Conservation (phyloP, 805 yeast species). For the Lipomyces chichibuensis region DNA sequence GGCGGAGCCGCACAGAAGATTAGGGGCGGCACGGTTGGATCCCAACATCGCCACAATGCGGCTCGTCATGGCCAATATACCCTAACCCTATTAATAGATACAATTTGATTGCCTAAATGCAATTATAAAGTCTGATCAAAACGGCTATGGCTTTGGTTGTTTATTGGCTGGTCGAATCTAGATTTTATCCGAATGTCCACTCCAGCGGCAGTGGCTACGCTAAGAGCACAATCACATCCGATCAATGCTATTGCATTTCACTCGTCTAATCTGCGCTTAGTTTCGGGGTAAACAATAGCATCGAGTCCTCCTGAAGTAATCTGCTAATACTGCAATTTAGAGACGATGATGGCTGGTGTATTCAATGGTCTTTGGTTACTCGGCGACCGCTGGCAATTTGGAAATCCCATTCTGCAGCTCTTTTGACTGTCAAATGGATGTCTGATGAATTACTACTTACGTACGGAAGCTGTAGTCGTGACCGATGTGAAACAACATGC, state of each 20-base stretch:
- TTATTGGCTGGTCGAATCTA: background rate
- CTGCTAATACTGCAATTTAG: slow-evolving; percentile 8
- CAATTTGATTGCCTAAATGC: no score
- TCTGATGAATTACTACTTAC: slow-evolving; percentile 46
- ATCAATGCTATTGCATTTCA: slow-evolving; percentile 23
- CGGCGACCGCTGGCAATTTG: slow-evolving; percentile 61
- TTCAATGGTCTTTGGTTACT: slow-evolving; percentile 65
- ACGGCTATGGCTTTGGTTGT: background rate
- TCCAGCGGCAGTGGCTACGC: slow-evolving; percentile 28
- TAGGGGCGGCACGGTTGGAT: background rate
- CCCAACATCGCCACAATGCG: background rate
- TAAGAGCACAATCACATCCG: slow-evolving; percentile 21
- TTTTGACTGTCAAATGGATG: slow-evolving; percentile 55
- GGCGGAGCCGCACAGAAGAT: slow-evolving; percentile 16
- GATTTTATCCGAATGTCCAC: slow-evolving; percentile 1
- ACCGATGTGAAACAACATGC: slow-evolving; percentile 38
- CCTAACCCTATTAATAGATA: background rate
- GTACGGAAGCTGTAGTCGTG: slow-evolving; percentile 11
- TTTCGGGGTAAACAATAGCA: slow-evolving; percentile 20
- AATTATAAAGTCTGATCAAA: background rate
- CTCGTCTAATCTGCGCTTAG: slow-evolving; percentile 16
- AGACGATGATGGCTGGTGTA: slow-evolving; percentile 64
- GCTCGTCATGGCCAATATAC: background rate
- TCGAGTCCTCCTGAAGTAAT: background rate
- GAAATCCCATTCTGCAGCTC: slow-evolving; percentile 59